Conservation (phyloP, 805 yeast genomes). For the Candida ipomoeae region DNA sequence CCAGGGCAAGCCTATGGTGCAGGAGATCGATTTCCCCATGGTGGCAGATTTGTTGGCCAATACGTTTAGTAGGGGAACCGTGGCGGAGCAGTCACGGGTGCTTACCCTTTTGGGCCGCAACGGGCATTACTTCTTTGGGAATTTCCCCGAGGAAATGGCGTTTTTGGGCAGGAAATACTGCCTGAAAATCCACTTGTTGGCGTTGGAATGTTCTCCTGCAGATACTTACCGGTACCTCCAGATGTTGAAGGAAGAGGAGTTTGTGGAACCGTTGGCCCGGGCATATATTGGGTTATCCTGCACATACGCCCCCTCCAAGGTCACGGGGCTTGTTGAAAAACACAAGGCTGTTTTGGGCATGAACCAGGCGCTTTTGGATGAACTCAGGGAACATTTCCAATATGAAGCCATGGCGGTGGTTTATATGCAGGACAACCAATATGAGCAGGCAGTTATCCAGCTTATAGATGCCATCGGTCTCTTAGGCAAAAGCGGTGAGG, state of each 20-base stretch:
- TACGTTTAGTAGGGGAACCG: constrained; percentile 14
- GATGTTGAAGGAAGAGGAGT: not conserved
- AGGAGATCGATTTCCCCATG: constrained; percentile 6
- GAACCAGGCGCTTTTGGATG: constrained; percentile 4
- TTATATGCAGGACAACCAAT: constrained; percentile 19
- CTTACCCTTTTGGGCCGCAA: constrained; percentile 21
- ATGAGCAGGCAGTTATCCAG: constrained; percentile 29
- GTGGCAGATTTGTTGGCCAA: constrained; percentile 27
- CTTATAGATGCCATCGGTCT: constrained; percentile 3
- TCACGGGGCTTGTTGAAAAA: constrained; percentile 15
- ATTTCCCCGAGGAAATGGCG: constrained; percentile 35
- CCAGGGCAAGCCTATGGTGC: constrained; percentile 12
- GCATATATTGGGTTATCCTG: constrained; percentile 26
- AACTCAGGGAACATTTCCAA: constrained; percentile 22
- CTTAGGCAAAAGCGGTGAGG: not conserved
- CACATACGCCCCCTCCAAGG: constrained; percentile 13
- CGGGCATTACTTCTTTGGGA: constrained; percentile 21
- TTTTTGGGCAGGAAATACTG: constrained; percentile 30
- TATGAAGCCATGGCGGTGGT: constrained; percentile 32
- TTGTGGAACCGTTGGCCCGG: not conserved
- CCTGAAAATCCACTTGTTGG: constrained; percentile 38
- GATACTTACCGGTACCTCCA: constrained; percentile 29
- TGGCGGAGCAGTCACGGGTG: constrained; percentile 23
- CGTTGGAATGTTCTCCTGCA: constrained; percentile 26
- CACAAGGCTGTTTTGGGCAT: constrained; percentile 8